Evolutionary conservation across 2,329 filamentous ascomycete genomes (phyloP).

Genomic region (Trichoderma gracile): DNA sequence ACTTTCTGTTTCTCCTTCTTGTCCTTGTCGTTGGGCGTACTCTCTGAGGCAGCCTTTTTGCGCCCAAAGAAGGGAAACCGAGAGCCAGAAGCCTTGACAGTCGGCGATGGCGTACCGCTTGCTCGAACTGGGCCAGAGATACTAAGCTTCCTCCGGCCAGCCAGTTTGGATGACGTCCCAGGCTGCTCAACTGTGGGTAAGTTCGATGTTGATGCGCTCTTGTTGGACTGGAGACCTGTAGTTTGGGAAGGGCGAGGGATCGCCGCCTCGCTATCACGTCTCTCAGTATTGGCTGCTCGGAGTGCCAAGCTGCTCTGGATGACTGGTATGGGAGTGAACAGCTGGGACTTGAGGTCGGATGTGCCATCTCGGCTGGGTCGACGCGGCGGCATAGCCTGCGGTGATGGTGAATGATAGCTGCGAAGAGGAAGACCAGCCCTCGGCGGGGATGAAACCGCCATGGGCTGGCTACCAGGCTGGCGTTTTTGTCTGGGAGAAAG

Average conservation of each 20-base stretch:
- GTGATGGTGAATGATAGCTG: slow-evolving; percentile 33
- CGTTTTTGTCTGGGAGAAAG: slow-evolving; percentile 44
- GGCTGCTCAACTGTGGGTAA: slow-evolving; percentile 32
- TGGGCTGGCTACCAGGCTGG: slow-evolving; percentile 33
- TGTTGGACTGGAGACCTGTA: slow-evolving; percentile 36
- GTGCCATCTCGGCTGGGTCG: slow-evolving; percentile 71
- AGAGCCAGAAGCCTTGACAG: slow-evolving; percentile 54
- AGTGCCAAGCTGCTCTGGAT: slow-evolving; percentile 64
- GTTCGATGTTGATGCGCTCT: slow-evolving; percentile 39
- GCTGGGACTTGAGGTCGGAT: slow-evolving; percentile 59
- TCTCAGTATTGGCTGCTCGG: slow-evolving; percentile 48
- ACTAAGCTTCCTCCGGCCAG: slow-evolving; percentile 31
- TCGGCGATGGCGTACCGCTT: slow-evolving; percentile 55
- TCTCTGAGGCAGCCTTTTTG: slow-evolving; percentile 62
- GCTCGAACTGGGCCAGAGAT: slow-evolving; percentile 29
- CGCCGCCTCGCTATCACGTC: slow-evolving; percentile 46
- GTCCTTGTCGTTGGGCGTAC: slow-evolving; percentile 49
- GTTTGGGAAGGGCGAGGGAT: slow-evolving; percentile 40
- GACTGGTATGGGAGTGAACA: slow-evolving; percentile 53
- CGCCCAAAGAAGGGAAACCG: slow-evolving; percentile 79
- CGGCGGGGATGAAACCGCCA: slow-evolving; percentile 39
- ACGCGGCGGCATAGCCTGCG: slow-evolving; percentile 49
- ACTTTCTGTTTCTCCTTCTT: slow-evolving; percentile 38
- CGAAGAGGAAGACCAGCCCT: slow-evolving; percentile 35
- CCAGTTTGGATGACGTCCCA: slow-evolving; percentile 20